Conservation (phyloP, 345 rosid species). For the Turritis glabra region DNA sequence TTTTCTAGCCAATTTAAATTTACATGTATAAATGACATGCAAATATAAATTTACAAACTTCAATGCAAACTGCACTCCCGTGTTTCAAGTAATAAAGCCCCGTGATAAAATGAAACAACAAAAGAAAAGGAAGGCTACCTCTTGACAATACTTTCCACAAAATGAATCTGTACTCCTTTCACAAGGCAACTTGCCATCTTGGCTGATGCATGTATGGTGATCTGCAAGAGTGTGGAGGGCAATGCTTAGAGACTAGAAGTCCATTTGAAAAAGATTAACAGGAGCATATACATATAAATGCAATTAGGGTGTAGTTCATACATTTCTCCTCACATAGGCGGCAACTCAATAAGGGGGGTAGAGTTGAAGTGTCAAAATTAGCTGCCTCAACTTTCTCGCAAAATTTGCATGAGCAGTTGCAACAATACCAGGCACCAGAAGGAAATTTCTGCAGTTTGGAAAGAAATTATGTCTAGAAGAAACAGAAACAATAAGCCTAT, state of each 20-base stretch:
- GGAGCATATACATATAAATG: conserved; percentile 8
- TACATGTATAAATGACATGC: conserved; percentile 2
- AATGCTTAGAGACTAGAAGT: conserved; percentile 16
- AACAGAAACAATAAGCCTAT: conserved; percentile 13
- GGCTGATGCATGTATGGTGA: conserved; percentile 64
- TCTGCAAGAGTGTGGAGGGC: conserved; percentile 51
- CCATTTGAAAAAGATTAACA: conserved; percentile 16
- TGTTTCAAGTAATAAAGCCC: conserved; percentile 29
- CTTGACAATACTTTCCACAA: conserved; percentile 82
- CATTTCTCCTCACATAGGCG: conserved; percentile 81
- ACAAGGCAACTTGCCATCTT: conserved; percentile 38
- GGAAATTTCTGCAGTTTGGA: conserved; percentile 66
- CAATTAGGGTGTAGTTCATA: conserved; percentile 35
- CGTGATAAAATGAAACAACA: conserved; percentile 41
- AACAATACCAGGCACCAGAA: conserved; percentile 85
- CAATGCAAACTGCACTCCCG: not conserved
- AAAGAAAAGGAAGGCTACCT: conserved; percentile 53
- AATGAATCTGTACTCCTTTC: conserved; percentile 43
- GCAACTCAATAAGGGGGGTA: conserved; percentile 48
- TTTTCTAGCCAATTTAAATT: not conserved
- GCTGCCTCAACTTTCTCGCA: conserved; percentile 57
- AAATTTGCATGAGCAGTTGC: conserved; percentile 84
- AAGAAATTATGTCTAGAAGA: conserved; percentile 3
- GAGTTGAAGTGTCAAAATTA: conserved; percentile 33
- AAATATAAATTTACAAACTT: conserved; percentile 3